These are phyloP conservation scores for Linaria vulgaris DNA, from an alignment of 257 asterid genomes.

Conservation along the genomic window DNA sequence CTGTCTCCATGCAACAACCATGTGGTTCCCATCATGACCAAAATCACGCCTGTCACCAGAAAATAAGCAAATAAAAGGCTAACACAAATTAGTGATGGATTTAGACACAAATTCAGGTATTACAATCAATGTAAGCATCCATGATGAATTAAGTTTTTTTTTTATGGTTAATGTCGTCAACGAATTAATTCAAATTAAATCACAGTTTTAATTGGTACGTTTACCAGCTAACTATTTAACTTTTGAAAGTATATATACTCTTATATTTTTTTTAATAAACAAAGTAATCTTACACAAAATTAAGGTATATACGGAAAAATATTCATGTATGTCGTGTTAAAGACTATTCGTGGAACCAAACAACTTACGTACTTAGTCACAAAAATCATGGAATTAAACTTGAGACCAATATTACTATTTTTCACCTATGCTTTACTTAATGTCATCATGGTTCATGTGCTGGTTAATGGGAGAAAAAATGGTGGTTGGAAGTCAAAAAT, in stretches of 20 bases:
- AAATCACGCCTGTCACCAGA: slow-evolving; percentile 51
- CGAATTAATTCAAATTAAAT: too few relatives aligned
- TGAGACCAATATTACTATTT: not conserved
- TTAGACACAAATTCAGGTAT: slow-evolving; percentile 13
- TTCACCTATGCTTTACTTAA: slow-evolving; percentile 22
- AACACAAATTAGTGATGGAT: slow-evolving; percentile 28
- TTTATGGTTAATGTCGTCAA: too few relatives aligned
- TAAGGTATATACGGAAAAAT: too few relatives aligned
- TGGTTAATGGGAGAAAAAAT: slow-evolving; percentile 22
- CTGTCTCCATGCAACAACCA: slow-evolving; percentile 40
- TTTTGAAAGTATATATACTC: too few relatives aligned
- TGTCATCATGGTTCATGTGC: slow-evolving; percentile 8
- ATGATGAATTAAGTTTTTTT: too few relatives aligned
- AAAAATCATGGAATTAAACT: too few relatives aligned
- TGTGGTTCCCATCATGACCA: slow-evolving; percentile 54
- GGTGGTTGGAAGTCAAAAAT: slow-evolving; percentile 28
- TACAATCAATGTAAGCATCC: slow-evolving; percentile 5
- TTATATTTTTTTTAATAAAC: too few relatives aligned
- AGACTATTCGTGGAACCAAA: too few relatives aligned
- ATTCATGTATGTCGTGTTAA: too few relatives aligned
- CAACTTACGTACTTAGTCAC: too few relatives aligned
- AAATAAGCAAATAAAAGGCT: slow-evolving; percentile 33
- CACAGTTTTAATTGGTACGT: not conserved
- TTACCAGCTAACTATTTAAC: slow-evolving; percentile 4
- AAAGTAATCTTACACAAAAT: too few relatives aligned